Evolutionary conservation across 257 asterid species (phyloP), one percentile per base, ranked within the genome.

Genomic region (Apocynum venetum): DNA sequence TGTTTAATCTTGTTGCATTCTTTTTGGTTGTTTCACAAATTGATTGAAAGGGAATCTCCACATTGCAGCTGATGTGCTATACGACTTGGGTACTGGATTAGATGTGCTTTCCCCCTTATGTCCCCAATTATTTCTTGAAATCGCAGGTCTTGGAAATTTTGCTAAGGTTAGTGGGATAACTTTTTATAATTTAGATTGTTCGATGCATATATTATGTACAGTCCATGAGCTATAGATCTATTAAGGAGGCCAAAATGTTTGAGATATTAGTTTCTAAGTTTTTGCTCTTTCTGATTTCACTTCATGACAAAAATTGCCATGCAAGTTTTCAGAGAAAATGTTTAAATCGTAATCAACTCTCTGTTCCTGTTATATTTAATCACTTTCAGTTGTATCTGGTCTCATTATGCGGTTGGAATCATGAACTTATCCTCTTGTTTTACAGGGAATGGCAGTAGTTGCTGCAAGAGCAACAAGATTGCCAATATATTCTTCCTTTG

Each of bases 401-500:
- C 49, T 14, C 67, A 66, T 43, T 41, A 17, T 67, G 47, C 43
- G 36, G 43, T 41, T 41, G 31, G 1, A 43, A 67, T 67, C 36
- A 43, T 20, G 14, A 43, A 43, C 48, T n/a, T 57, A 7, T 80
- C 63, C 75, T 80, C 83, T 79, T 77, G 75, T 78, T 72, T 77
- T 72, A 63, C 87, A 96, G 97, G 98, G 99, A 84, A 89, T 96
- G 97, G 99, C 99, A 60, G 91, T 96, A 80, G 98, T 96, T 84
- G 99, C 99, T 64, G 99, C 99, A 84, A 89, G 99, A 89, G 97
- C 98, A 41, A 96, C 99, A 40, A 90, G 99, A 80, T 84, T 96
- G 85, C 98, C 99, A 55, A 88, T 96, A 80, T 93, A 96, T 84
- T 93, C 99, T 82, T 87, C 98, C 12, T 96, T 96, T 82, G 99